Percentiles rank a stretch among this genome's conserved stretches.
Conservation (phyloP, 257 asterid species). For the Solanum arcanum region DNA sequence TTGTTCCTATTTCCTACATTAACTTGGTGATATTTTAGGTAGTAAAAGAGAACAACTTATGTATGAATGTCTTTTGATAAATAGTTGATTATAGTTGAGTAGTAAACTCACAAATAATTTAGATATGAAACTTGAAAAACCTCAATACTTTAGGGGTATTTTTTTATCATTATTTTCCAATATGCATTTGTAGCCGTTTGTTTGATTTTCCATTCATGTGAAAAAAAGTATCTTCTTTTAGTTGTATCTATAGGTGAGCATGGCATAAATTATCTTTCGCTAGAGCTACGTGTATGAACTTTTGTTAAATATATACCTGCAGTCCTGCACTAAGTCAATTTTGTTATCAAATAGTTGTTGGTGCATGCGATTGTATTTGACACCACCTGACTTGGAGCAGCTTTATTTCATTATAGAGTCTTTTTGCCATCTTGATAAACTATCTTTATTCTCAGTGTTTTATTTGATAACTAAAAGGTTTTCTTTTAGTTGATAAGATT, state of each 20-base stretch:
- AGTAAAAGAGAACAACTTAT: not conserved
- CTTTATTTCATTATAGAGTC: not conserved
- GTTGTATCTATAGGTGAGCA: not conserved
- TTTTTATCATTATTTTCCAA: not conserved
- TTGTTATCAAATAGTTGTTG: not conserved
- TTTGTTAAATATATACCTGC: not conserved
- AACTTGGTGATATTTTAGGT: not conserved
- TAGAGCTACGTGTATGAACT: not conserved
- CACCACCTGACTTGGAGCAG: not conserved
- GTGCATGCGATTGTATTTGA: not conserved
- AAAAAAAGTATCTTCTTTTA: not conserved
- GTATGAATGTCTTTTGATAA: not conserved
- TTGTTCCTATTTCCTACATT: not conserved
- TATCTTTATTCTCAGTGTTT: not conserved
- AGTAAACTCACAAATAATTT: not conserved
- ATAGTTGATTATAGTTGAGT: not conserved
- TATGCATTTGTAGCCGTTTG: not conserved
- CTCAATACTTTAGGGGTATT: not conserved
- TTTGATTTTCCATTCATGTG: not conserved
- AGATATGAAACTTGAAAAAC: not conserved
- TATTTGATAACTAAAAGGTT: not conserved
- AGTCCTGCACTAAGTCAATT: not conserved
- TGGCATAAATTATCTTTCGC: not conserved
- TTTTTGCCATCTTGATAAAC: not conserved
- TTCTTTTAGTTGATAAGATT: not conserved